These are phyloP conservation scores for Colletotrichum ledebouriae DNA, from an alignment of 2,329 filamentous ascomycete species.

Conservation along the genomic window DNA sequence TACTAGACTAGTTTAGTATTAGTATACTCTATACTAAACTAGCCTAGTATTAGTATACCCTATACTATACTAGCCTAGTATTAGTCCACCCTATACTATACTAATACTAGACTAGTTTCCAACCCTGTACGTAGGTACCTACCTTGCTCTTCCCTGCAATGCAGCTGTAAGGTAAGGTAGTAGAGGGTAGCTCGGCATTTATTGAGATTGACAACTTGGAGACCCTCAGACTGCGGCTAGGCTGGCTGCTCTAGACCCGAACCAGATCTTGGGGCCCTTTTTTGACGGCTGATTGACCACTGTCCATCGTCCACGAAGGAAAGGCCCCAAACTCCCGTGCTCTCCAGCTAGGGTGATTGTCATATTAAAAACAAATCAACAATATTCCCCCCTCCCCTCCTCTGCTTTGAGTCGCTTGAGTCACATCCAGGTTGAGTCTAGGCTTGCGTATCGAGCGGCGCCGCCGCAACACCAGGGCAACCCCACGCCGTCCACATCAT, in stretches of 20 bases:
- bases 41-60: too few species aligned
- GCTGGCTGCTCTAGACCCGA: slow-evolving; percentile 21
- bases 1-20: too few species aligned
- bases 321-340: not conserved
- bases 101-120: too few species aligned
- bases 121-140: too few species aligned
- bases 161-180: not conserved
- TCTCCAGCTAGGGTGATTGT: too few species aligned
- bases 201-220: too few species aligned
- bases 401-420: slow-evolving; percentile 1
- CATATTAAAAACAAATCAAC: slow-evolving; percentile 32
- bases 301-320: slow-evolving; percentile 13
- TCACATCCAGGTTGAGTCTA: not conserved
- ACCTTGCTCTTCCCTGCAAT: too few species aligned
- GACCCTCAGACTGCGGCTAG: not conserved
- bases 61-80: too few species aligned
- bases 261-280: slow-evolving; percentile 14
- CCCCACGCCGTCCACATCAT: slow-evolving; percentile 30
- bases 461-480: slow-evolving; percentile 27
- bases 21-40: too few species aligned
- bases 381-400: not conserved
- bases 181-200: too few species aligned
- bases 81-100: too few species aligned
- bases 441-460: slow-evolving; percentile 22
- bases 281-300: slow-evolving; percentile 32